These are phyloP conservation scores for Cenchrus purpureus DNA, from an alignment of 176 grass and related monocot species.

Conservation along the genomic window DNA sequence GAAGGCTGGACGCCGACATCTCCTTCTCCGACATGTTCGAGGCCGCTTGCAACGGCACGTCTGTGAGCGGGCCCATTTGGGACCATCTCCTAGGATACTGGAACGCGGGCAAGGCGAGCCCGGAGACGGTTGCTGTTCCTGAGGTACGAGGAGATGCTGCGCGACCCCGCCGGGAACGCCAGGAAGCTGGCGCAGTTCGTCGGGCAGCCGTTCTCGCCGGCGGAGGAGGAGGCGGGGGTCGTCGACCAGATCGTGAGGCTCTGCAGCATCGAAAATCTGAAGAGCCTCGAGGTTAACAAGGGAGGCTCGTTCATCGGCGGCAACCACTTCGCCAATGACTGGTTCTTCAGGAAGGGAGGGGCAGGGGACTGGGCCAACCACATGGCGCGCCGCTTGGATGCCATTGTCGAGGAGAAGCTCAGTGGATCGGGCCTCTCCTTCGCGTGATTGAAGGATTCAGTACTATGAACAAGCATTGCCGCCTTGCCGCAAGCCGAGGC, in stretches of 20 bases:
- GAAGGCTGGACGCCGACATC: neutral
- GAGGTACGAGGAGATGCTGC: constrained; percentile 53
- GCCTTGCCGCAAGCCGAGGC: neutral
- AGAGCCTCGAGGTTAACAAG: constrained; percentile 10
- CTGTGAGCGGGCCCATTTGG: constrained; percentile 30
- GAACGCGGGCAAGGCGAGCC: neutral
- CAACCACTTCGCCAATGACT: neutral
- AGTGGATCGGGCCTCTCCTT: neutral
- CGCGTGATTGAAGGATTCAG: neutral
- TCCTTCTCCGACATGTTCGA: neutral
- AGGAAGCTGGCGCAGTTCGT: constrained; percentile 39
- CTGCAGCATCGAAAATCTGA: constrained; percentile 37
- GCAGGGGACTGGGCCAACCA: constrained; percentile 45
- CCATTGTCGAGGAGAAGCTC: constrained; percentile 19
- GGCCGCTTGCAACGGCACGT: neutral
- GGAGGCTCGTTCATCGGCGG: neutral
- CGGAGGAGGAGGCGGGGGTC: neutral
- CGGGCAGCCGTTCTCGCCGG: constrained; percentile 21
- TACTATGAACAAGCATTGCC: neutral
- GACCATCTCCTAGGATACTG: constrained; percentile 41
- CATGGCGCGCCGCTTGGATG: constrained; percentile 35
- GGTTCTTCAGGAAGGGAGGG: constrained; percentile 28
- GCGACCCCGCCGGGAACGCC: neutral
- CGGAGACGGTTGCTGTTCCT: constrained; percentile 37
- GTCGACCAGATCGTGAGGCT: constrained; percentile 23